Conservation (phyloP, 208 protist genomes). For the Trypanosoma vivax region DNA sequence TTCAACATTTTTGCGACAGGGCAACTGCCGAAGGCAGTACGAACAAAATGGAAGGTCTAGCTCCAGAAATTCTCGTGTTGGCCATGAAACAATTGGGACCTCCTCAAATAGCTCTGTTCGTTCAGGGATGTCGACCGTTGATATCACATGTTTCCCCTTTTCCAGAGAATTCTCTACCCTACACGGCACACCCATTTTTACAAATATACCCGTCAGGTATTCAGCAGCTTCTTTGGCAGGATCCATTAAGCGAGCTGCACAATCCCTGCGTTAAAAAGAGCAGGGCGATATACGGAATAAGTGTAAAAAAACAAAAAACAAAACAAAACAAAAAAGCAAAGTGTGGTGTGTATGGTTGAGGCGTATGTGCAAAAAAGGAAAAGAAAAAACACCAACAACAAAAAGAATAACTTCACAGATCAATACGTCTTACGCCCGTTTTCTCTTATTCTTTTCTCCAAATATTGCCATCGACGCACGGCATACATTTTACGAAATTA, state of each 20-base stretch:
- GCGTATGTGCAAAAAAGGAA: not conserved
- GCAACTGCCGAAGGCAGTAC: conserved; percentile 48
- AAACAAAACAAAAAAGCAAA: conserved; percentile 9
- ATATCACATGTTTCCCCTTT: conserved; percentile 60
- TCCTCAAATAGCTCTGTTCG: conserved; percentile 60
- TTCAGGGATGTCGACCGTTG: conserved; percentile 30
- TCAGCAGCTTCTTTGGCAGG: conserved; percentile 33
- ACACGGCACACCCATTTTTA: conserved; percentile 45
- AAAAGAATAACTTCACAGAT: not conserved
- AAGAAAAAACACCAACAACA: not conserved
- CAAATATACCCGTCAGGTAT: conserved; percentile 54
- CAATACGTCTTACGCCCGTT: too few species aligned
- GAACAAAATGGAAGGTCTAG: conserved; percentile 50
- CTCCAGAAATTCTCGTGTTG: conserved; percentile 25
- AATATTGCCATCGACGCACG: too few species aligned
- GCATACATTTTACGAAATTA: too few species aligned
- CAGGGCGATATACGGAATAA: not conserved
- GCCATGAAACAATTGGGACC: conserved; percentile 69
- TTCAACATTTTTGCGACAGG: not conserved
- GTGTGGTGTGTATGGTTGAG: too few species aligned
- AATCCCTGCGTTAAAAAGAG: not conserved
- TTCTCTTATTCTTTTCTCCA: too few species aligned
- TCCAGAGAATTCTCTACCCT: conserved; percentile 33
- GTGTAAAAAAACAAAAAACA: conserved; percentile 6
- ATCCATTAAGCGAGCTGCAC: conserved; percentile 26